Percentiles rank a stretch among this genome's conserved stretches.
phyloP scores from a whole-genome alignment of 2,329 filamentous ascomycete species.

The Dactylonectria estremocensis region DNA sequence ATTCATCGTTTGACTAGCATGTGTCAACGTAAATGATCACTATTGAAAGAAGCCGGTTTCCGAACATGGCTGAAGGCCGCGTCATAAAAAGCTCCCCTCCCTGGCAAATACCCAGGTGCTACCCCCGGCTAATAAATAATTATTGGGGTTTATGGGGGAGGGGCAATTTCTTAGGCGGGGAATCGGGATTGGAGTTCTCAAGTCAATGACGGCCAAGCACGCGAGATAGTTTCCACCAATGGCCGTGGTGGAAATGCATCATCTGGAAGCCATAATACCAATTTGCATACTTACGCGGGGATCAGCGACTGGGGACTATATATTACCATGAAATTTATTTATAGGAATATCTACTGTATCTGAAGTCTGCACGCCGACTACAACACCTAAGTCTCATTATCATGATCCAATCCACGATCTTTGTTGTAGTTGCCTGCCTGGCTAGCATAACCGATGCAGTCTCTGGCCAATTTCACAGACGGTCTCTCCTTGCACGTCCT shows the following conservation, averaged over 20 bases:
- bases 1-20: not conserved
- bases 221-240: not conserved
- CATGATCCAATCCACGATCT: not conserved
- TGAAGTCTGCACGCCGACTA: not conserved
- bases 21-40: not conserved
- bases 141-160: not conserved
- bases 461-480: not conserved
- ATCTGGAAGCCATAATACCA: not conserved
- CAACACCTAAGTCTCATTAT: not conserved
- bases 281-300: not conserved
- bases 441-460: not conserved
- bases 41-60: conserved; percentile 1
- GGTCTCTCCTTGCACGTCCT: not conserved
- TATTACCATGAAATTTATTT: not conserved
- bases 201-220: not conserved
- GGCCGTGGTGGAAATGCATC: not conserved
- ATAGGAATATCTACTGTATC: not conserved
- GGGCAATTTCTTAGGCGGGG: not conserved
- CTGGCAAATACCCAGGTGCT: not conserved
- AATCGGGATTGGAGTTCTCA: not conserved
- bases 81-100: not conserved
- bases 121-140: not conserved
- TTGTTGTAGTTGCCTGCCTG: not conserved
- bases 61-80: not conserved
- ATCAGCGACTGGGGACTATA: not conserved